phyloP scores from a whole-genome alignment of 2,329 filamentous ascomycete species.

The Aureobasidium pullulans region DNA sequence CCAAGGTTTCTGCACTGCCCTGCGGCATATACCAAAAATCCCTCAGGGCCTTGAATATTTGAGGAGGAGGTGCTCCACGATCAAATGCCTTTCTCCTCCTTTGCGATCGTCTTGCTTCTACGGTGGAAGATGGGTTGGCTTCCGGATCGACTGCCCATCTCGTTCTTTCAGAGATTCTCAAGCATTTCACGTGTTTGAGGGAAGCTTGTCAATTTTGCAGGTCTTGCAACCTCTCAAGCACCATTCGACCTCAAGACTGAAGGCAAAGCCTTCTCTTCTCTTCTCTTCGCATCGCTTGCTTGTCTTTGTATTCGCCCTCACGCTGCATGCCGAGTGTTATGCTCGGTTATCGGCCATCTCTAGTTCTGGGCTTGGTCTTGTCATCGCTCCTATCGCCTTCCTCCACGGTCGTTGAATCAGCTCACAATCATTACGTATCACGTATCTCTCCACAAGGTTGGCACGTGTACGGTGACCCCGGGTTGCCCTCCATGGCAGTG shows the following conservation, averaged over 20 bases:
- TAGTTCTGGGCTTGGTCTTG: conserved; percentile 4
- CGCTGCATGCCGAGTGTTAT: not conserved
- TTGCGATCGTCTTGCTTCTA: not conserved
- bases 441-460: not conserved
- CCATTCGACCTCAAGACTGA: not conserved
- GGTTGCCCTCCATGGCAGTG: not conserved
- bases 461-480: not conserved
- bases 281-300: not conserved
- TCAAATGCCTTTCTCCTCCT: not conserved
- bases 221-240: not conserved
- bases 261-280: not conserved
- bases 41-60: not conserved
- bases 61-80: not conserved
- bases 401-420: not conserved
- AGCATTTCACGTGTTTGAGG: not conserved
- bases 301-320: too few relatives aligned
- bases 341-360: not conserved
- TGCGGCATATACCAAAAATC: conserved; percentile 8
- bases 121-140: not conserved
- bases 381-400: conserved; percentile 3
- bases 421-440: not conserved
- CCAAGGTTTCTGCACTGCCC: conserved; percentile 6
- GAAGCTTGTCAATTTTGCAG: conserved; percentile 1
- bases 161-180: not conserved
- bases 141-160: conserved; percentile 1